Conservation (phyloP, 257 asterid genomes). For the Thymus mandschuricus region DNA sequence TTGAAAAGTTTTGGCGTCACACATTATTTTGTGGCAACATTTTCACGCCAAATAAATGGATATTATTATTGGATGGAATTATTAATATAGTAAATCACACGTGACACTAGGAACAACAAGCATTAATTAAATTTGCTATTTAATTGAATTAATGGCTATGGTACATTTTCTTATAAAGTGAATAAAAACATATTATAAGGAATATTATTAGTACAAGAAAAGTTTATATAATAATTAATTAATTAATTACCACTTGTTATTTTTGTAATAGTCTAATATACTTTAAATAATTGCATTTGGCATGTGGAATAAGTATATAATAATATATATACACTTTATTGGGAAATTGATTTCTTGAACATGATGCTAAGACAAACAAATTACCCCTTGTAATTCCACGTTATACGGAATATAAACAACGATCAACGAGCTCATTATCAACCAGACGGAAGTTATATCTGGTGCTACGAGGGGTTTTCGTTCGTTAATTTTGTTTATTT, state of each 20-base stretch:
- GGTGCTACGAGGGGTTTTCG: too few relatives aligned
- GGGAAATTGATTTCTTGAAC: not conserved
- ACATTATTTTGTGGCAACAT: slow-evolving; percentile 21
- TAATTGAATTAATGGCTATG: not conserved
- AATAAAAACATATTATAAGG: too few relatives aligned
- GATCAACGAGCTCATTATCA: too few relatives aligned
- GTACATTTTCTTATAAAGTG: not conserved
- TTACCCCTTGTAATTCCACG: slow-evolving; percentile 28
- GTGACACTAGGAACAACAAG: slow-evolving; percentile 3
- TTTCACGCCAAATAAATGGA: too few relatives aligned
- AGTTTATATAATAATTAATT: too few relatives aligned
- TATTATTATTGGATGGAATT: not conserved
- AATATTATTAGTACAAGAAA: too few relatives aligned
- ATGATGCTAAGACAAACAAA: slow-evolving; percentile 21
- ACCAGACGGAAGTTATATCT: too few relatives aligned
- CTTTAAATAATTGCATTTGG: too few relatives aligned
- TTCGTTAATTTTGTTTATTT: too few relatives aligned
- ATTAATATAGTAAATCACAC: not conserved
- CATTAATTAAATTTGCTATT: not conserved
- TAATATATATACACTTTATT: not conserved
- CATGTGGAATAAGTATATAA: too few relatives aligned
- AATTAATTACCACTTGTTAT: too few relatives aligned
- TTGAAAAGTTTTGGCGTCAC: slow-evolving; percentile 35
- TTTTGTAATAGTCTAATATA: not conserved
- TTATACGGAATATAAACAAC: slow-evolving; percentile 10